Evolutionary conservation across 176 grass and related monocot genomes (phyloP).

Genomic region (Carex scoparia): DNA sequence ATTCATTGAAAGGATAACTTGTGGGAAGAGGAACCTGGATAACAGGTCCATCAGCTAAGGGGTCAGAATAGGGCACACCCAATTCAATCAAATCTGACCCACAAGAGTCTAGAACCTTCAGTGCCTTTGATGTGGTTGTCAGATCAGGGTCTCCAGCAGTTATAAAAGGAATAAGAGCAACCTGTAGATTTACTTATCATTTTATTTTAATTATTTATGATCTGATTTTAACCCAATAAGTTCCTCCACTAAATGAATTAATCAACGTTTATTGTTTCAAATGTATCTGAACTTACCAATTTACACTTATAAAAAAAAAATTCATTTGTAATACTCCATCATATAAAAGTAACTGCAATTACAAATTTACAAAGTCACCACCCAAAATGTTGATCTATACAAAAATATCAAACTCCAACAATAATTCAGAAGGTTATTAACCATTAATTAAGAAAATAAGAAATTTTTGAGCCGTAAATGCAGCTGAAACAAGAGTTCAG

Average conservation of each 20-base stretch:
- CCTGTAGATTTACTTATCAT: slow-evolving; percentile 28
- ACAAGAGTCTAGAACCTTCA: slow-evolving; percentile 84
- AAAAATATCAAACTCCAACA: not conserved
- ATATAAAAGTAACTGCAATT: not conserved
- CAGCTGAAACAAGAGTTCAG: not conserved
- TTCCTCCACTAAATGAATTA: not conserved
- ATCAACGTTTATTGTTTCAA: not conserved
- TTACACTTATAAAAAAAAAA: not conserved
- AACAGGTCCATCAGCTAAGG: slow-evolving; percentile 89
- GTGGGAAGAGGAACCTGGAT: slow-evolving; percentile 53
- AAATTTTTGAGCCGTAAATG: not conserved
- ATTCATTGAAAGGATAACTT: not conserved
- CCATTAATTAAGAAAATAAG: not conserved
- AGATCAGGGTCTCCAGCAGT: slow-evolving; percentile 94
- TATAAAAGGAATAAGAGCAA: slow-evolving; percentile 78
- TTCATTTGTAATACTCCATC: not conserved
- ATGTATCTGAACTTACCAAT: not conserved
- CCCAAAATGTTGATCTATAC: not conserved
- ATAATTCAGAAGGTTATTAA: not conserved
- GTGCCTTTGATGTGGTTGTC: slow-evolving; percentile 65
- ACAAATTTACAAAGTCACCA: not conserved
- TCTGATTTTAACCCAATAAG: not conserved
- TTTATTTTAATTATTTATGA: not conserved
- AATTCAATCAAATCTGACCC: slow-evolving; percentile 89
- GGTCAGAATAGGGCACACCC: slow-evolving; percentile 90